phyloP scores from a whole-genome alignment of 208 protist species.

The Wallacemonas collosoma region DNA sequence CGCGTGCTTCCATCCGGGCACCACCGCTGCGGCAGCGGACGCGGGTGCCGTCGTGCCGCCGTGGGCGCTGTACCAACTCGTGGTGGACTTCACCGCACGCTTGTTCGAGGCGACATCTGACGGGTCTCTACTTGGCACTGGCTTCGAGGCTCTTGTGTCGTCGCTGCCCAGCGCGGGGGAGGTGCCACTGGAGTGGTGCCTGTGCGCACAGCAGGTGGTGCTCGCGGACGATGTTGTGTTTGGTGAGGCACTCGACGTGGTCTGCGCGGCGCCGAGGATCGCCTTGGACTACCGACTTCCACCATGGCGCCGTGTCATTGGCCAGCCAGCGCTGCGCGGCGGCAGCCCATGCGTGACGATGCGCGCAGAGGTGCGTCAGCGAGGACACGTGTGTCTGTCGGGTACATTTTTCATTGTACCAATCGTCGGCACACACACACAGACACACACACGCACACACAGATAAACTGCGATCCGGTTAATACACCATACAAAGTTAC shows the following conservation, averaged over 20 bases:
- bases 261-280: slow-evolving; percentile 58
- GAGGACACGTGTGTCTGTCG: slow-evolving; percentile 31
- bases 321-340: slow-evolving; percentile 44
- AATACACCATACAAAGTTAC: too few species aligned
- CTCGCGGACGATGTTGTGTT: slow-evolving; percentile 48
- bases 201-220: slow-evolving; percentile 58
- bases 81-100: slow-evolving; percentile 44
- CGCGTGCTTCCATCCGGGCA: slow-evolving; percentile 26
- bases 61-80: slow-evolving; percentile 53
- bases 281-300: slow-evolving; percentile 56
- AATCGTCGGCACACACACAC: neutral
- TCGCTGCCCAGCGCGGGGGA: neutral
- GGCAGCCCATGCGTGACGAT: slow-evolving; percentile 49
- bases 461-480: too few species aligned
- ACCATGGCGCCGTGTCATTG: slow-evolving; percentile 71
- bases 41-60: slow-evolving; percentile 37
- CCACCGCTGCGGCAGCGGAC: neutral
- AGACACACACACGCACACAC: too few species aligned
- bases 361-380: slow-evolving; percentile 71
- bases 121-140: slow-evolving; percentile 8
- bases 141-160: slow-evolving; percentile 3
- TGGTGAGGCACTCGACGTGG: slow-evolving; percentile 49
- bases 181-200: slow-evolving; percentile 25
- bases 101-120: slow-evolving; percentile 23
- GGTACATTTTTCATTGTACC: slow-evolving; percentile 62